Percentiles rank a stretch among this genome's conserved stretches.
These are phyloP conservation scores for Mycena epipterygia DNA, from an alignment of 768 basidiomycete genomes.

Conservation along the genomic window DNA sequence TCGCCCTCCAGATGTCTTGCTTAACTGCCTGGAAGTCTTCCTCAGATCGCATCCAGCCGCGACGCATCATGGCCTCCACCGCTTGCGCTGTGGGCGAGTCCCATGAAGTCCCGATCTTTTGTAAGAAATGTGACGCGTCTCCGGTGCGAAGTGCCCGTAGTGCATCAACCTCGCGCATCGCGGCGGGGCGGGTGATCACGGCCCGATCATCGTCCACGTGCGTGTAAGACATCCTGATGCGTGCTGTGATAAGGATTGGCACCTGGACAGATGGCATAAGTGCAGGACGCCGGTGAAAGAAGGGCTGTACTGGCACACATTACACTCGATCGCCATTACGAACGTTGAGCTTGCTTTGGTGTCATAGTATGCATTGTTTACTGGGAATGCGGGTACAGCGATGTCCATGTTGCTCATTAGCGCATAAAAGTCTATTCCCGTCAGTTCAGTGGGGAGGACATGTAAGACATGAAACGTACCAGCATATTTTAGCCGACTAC, in stretches of 20 bases:
- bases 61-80: conserved; percentile 46
- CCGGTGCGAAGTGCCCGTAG: conserved; percentile 52
- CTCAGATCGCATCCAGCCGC: conserved; percentile 48
- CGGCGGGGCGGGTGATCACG: conserved; percentile 54
- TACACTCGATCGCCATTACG: conserved; percentile 54
- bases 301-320: conserved; percentile 44
- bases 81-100: conserved; percentile 36
- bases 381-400: conserved; percentile 55
- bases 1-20: conserved; percentile 45
- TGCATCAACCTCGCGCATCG: conserved; percentile 54
- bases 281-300: not conserved
- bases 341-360: conserved; percentile 57
- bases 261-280: conserved; percentile 39
- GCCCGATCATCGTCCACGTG: conserved; percentile 53
- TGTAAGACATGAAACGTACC: conserved; percentile 20
- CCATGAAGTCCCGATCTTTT: conserved; percentile 24
- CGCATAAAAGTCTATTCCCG: conserved; percentile 48
- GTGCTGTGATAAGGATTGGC: conserved; percentile 55
- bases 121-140: conserved; percentile 41
- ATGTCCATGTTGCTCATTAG: conserved; percentile 56
- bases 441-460: not conserved
- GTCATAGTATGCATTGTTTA: conserved; percentile 49
- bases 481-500: conserved; percentile 49
- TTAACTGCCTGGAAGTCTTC: conserved; percentile 46
- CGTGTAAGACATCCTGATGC: conserved; percentile 53